A percentile compares a stretch with the other conserved stretches of the same genome.
phyloP scores from a whole-genome alignment of 805 yeast genomes.

The Starmerella tilneyi region DNA sequence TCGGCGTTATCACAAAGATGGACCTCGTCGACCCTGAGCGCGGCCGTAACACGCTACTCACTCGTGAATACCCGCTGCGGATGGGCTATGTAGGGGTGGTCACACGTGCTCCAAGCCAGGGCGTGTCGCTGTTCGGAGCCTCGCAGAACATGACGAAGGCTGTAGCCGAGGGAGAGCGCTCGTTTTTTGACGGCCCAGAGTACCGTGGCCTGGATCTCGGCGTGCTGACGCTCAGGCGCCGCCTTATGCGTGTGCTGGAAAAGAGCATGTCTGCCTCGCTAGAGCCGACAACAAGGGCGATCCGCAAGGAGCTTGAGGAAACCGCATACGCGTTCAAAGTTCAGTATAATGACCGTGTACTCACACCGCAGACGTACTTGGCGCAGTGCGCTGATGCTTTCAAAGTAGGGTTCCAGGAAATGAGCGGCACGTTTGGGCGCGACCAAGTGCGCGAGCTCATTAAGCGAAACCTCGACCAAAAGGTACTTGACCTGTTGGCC shows the following conservation, averaged over 20 bases:
- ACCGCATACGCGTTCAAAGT: slow-evolving; percentile 87
- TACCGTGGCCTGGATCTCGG: slow-evolving; percentile 59
- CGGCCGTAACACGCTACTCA: slow-evolving; percentile 59
- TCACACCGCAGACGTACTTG: slow-evolving; percentile 88
- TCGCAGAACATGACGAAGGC: slow-evolving; percentile 41
- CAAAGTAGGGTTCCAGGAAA: slow-evolving; percentile 76
- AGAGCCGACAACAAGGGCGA: slow-evolving; percentile 75
- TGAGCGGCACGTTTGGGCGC: slow-evolving; percentile 72
- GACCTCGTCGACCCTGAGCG: slow-evolving; percentile 73
- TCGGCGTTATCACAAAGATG: slow-evolving; percentile 90
- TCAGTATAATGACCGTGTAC: slow-evolving; percentile 85
- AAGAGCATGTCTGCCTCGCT: slow-evolving; percentile 81
- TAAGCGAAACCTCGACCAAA: slow-evolving; percentile 79
- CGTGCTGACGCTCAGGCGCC: slow-evolving; percentile 62
- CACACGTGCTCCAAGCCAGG: slow-evolving; percentile 54
- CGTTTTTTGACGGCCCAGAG: slow-evolving; percentile 54
- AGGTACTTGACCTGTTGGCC: slow-evolving; percentile 75
- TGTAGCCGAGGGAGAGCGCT: slow-evolving; percentile 38
- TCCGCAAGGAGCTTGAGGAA: slow-evolving; percentile 87
- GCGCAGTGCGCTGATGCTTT: slow-evolving; percentile 84
- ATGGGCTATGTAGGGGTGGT: slow-evolving; percentile 99
- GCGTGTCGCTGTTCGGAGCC: slow-evolving; percentile 23
- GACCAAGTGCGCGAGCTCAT: slow-evolving; percentile 68
- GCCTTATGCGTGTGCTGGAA: slow-evolving; percentile 78
- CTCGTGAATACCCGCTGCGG: slow-evolving; percentile 74